Conservation (phyloP, 1,139 yeast genomes). For the Taphrina populina region DNA sequence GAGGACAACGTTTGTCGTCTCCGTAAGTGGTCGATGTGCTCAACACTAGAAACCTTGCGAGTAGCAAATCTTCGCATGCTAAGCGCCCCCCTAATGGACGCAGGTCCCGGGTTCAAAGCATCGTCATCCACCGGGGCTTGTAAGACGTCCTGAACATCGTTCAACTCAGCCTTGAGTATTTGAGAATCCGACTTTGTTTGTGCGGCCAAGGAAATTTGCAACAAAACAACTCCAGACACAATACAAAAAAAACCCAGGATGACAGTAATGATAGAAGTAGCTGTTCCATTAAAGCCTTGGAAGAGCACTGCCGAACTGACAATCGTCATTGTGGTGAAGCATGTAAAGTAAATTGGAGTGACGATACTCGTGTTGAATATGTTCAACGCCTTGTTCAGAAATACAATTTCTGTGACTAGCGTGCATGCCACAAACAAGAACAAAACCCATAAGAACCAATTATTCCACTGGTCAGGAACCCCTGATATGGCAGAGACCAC, state of each 20-base stretch:
- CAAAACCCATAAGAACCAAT: conserved; percentile 38
- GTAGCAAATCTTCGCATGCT: conserved; percentile 22
- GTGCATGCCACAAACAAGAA: conserved; percentile 36
- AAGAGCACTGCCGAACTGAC: conserved; percentile 37
- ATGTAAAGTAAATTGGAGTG: conserved; percentile 37
- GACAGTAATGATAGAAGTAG: conserved; percentile 34
- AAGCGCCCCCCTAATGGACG: conserved; percentile 29
- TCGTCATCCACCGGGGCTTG: conserved; percentile 23
- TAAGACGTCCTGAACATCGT: conserved; percentile 32
- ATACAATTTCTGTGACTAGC: conserved; percentile 35
- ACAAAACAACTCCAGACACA: conserved; percentile 34
- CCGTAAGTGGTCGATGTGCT: conserved; percentile 4
- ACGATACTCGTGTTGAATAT: conserved; percentile 38
- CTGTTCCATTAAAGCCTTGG: conserved; percentile 37
- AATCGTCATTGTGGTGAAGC: conserved; percentile 37
- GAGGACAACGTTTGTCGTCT: conserved; percentile 13
- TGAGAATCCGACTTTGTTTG: conserved; percentile 32
- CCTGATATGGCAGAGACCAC: conserved; percentile 38
- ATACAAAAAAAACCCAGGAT: conserved; percentile 36
- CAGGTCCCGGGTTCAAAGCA: conserved; percentile 27
- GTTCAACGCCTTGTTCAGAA: conserved; percentile 38
- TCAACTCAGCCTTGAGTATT: conserved; percentile 30
- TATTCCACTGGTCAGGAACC: conserved; percentile 35
- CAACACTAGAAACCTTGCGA: conserved; percentile 19
- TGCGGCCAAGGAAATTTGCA: conserved; percentile 36